Evolutionary conservation across 257 asterid genomes (phyloP).

Genomic region (Solanum medicagineum): DNA sequence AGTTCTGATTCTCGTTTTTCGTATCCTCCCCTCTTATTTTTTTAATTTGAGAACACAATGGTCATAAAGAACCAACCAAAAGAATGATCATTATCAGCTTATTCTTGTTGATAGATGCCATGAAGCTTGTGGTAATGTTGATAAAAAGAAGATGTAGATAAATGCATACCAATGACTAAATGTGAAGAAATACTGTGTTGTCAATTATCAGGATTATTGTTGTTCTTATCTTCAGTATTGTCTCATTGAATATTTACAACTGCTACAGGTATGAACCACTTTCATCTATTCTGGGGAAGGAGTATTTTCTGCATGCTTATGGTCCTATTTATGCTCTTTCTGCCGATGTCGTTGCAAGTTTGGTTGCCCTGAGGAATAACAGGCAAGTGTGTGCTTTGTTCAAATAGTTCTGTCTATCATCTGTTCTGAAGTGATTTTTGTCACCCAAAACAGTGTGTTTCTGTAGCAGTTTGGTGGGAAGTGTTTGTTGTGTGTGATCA

Average conservation of each 20-base stretch:
- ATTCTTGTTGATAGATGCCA: not conserved
- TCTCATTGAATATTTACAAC: not conserved
- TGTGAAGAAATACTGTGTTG: not conserved
- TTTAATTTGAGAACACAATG: not conserved
- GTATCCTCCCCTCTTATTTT: not conserved
- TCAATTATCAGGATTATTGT: not conserved
- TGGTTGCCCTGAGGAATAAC: slow-evolving; percentile 79
- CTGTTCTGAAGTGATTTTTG: not conserved
- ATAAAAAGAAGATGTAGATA: not conserved
- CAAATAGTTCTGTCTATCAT: not conserved
- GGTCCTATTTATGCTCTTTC: slow-evolving; percentile 98
- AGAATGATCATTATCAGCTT: not conserved
- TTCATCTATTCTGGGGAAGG: slow-evolving; percentile 73
- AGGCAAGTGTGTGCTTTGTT: slow-evolving; percentile 37
- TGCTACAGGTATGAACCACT: slow-evolving; percentile 87
- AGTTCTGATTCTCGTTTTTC: not conserved
- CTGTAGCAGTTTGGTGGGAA: not conserved
- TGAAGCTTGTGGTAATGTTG: not conserved
- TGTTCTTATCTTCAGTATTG: not conserved
- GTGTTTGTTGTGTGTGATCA: not conserved
- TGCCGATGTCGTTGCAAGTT: slow-evolving; percentile 86
- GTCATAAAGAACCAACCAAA: not conserved
- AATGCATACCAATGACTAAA: not conserved
- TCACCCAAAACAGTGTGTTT: not conserved
- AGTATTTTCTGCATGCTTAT: slow-evolving; percentile 91